Base-by-base conservation (phyloP, 2,329 filamentous ascomycete genomes). In the Didymella pomorum region DNA sequence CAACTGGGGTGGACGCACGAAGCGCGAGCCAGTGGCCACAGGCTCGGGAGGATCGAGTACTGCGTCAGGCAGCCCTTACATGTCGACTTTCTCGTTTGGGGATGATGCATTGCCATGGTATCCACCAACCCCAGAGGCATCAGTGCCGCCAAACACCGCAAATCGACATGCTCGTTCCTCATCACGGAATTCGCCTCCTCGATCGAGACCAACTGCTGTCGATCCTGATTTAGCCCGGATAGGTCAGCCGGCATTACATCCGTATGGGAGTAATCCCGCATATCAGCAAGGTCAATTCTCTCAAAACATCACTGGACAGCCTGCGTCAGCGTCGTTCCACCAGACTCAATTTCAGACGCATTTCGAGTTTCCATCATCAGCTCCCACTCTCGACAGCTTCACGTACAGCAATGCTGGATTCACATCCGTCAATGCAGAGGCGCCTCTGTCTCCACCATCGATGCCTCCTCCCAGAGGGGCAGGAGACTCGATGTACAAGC, bases 1-100 rank as follows among this genome's bases (percentile, higher is more conserved):
- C 64, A 93, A 93, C 69, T 94, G 91, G 91, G 88, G 89, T 60
- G 90, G 90, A 4, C 84, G 90, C 56, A 83, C 84, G 48, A 89
- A 86, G 71, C 86, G 85, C 85, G 85, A 76, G 61, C 78, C 78
- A 50, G 78, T 76, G 39, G 71, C 67, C 21, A 55, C 65, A 4
- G 62, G 53, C 14, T 71, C 69, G 1, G 66, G 56, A 41, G 57
- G 62, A 42, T 74, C 73, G 16, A 52, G 42, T 7, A 39, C 45
- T 10, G 52, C 35, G 74, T 67, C 68, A 18, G 64, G 52, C 28
- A 76, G 71, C 54, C 73, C 75, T 9, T 71, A 72, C 59, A 65
- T 64, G 43, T 68, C 70, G 12, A 67, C 64, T 2, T 68, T 75
- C 46, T 64, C 69, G 1, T 72, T 75, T 48, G 70, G 72, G 29